These are phyloP conservation scores for Globisporangium perplexum DNA, from an alignment of 352 stramenopile species.

Conservation along the genomic window DNA sequence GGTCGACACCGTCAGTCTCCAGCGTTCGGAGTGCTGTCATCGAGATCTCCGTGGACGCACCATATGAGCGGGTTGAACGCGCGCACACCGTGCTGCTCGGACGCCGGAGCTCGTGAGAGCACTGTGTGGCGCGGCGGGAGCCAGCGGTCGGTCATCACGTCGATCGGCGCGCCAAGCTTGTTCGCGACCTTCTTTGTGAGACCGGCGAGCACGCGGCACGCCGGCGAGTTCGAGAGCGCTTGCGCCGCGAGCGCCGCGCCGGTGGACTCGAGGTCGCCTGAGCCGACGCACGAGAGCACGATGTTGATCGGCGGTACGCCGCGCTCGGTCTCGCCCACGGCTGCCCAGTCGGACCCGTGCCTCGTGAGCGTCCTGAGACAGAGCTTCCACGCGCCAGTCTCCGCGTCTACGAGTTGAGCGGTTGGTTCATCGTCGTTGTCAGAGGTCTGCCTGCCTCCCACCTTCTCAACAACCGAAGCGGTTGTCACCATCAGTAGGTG, in stretches of 20 bases:
- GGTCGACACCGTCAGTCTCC: background rate
- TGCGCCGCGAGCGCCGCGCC: slow-evolving; percentile 32
- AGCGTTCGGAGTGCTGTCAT: background rate
- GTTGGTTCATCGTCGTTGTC: background rate
- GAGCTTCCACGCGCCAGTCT: slow-evolving; percentile 57
- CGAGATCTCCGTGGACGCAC: slow-evolving; percentile 20
- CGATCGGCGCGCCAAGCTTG: slow-evolving; percentile 67
- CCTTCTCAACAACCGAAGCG: background rate
- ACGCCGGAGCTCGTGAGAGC: slow-evolving; percentile 11
- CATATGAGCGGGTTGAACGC: slow-evolving; percentile 74
- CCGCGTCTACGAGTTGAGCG: slow-evolving; percentile 27
- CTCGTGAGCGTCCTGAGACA: slow-evolving; percentile 63
- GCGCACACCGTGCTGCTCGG: slow-evolving; percentile 18
- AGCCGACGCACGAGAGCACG: slow-evolving; percentile 35
- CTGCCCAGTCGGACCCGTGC: slow-evolving; percentile 65
- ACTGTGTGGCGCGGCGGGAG: slow-evolving; percentile 33
- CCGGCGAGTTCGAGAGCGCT: slow-evolving; percentile 62
- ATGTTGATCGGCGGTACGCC: slow-evolving; percentile 63
- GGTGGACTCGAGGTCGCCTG: slow-evolving; percentile 39
- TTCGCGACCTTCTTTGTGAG: slow-evolving; percentile 84
- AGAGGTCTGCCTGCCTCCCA: background rate
- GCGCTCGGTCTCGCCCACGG: slow-evolving; percentile 57
- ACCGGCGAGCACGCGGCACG: slow-evolving; percentile 65
- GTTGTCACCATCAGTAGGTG: too few relatives aligned
- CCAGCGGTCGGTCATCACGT: slow-evolving; percentile 86